Evolutionary conservation across 805 yeast genomes (phyloP), one percentile per base, ranked within the genome.

Genomic region (Pichia nakasei): DNA sequence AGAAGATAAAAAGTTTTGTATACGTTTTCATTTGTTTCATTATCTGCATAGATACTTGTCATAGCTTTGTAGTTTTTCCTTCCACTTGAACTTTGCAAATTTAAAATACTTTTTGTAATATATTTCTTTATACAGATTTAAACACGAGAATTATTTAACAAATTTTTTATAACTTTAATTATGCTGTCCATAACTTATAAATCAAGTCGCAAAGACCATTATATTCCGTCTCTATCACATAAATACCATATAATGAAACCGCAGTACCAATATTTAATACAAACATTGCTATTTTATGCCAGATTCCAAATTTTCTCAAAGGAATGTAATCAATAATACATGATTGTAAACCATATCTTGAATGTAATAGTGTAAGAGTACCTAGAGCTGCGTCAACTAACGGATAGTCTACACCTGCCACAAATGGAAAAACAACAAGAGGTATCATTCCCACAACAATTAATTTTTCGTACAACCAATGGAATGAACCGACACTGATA

Each of bases 241-340:
- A 93, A 43, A 91, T 68, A 48, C 97, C 98, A 57, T 82, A 78
- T 47, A 81, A 70, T 13, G 85, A 76, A 32, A 82, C 67, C 43
- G 72, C 69, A 2, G 95, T 71, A 33, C 97, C 97, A 3, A 80
- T 66, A 33, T 78, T 74, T 55, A 93, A 73, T 45, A 87, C 60
- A 49, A 72, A 73, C 70, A 78, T 67, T 45, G 95, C 89, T 33
- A 74, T 67, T 48, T 72, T 72, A 66, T 86, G 82, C 73, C 85
- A 77, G 35, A 70, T 63, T 32, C 96, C 96, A 64, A 82, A 93
- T 21, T 81, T 85, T 62, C 98, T 76, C 59, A 70, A 66, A 35
- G 96, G 97, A 44, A 91, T 82, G 67, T 91, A 93, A 66, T 91
- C 98, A 47, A 81, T 81, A 57, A 93, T 88, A 70, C 97, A 91